phyloP scores from a whole-genome alignment of 805 yeast species.

The Saccharomycopsis sp. region DNA sequence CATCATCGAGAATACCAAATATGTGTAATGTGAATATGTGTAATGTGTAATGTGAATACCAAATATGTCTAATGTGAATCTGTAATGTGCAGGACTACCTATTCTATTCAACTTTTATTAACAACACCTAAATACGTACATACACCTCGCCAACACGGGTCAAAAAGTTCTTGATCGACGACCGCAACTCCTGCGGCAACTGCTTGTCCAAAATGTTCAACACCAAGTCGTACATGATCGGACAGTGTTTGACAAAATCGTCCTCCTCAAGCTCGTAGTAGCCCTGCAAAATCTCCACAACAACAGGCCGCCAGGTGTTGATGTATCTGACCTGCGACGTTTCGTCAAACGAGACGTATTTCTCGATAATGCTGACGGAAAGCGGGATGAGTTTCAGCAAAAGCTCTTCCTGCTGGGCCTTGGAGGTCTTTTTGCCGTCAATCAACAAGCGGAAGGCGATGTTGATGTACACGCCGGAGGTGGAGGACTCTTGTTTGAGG shows the following conservation, averaged over 20 bases:
- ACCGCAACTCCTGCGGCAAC: constrained; percentile 53
- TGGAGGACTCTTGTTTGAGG: constrained; percentile 83
- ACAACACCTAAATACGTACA: constrained; percentile 23
- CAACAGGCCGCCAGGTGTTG: constrained; percentile 86
- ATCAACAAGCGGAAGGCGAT: constrained; percentile 75
- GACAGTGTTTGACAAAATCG: constrained; percentile 56
- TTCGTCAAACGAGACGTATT: constrained; percentile 69
- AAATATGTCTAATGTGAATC: too few species aligned
- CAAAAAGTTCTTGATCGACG: constrained; percentile 54
- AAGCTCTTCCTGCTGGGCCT: constrained; percentile 42
- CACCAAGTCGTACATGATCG: constrained; percentile 53
- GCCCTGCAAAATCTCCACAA: constrained; percentile 80
- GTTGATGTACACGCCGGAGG: constrained; percentile 81
- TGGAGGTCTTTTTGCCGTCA: constrained; percentile 47
- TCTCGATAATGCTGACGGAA: constrained; percentile 61
- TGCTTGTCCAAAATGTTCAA: constrained; percentile 54
- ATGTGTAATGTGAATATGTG: too few species aligned
- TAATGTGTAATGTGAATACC: too few species aligned
- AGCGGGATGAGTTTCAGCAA: constrained; percentile 47
- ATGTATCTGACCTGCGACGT: constrained; percentile 71
- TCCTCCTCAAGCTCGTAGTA: constrained; percentile 67
- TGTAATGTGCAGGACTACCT: too few species aligned
- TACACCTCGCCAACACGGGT: constrained; percentile 48
- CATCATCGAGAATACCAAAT: too few species aligned
- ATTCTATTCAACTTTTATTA: neutral